Evolutionary conservation across 2,329 filamentous ascomycete genomes (phyloP), one percentile per base, ranked within the genome.

Genomic region (Sphaerostilbella broomeana): DNA sequence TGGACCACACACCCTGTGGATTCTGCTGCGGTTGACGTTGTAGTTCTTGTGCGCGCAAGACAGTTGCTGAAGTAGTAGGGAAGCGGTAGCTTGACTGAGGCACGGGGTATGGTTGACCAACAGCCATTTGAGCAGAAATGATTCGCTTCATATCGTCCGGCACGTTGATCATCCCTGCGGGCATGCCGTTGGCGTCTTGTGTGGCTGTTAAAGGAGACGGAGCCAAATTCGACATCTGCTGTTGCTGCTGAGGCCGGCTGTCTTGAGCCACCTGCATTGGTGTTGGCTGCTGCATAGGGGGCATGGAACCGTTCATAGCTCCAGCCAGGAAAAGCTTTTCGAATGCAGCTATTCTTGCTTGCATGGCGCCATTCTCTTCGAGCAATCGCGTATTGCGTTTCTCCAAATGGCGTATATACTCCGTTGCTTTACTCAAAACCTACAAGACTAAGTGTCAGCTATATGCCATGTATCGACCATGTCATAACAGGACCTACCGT

Each of bases 391-490:
- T 84, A 53, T 94, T 94, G 10, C 88, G 80, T 65, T 94, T 94
- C 61, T 97, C 90, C 2, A 97, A 68, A 62, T 97, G 89, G 25
- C 82, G 78, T 49, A 97, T 97, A 52, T 97, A 97, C 59, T 97
- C 90, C 5, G 90, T 95, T 3, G 90, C 90, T 61, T 97, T 97
- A 49, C 86, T 89, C 29, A 97, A 67, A 35, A 97, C 75, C 73
- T 79, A 47, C n/a, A 32, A 19, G 6, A 15, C 12, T 21, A 12
- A 12, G 10, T 29, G 20, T 29, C 21, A 17, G 38, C 9, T 6
- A 36, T 6, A 8, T 34, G 11, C 22, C 9, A 24, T 43, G 26
- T 37, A 38, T 15, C 5, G 18, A 10, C 0, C n/a, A 30, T 15
- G 20, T 2, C 12, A 5, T 15, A 28, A 28, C 16, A 16, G 20